Conservation (phyloP, 176 grass and related monocot genomes). For the Oryza coarctata region DNA sequence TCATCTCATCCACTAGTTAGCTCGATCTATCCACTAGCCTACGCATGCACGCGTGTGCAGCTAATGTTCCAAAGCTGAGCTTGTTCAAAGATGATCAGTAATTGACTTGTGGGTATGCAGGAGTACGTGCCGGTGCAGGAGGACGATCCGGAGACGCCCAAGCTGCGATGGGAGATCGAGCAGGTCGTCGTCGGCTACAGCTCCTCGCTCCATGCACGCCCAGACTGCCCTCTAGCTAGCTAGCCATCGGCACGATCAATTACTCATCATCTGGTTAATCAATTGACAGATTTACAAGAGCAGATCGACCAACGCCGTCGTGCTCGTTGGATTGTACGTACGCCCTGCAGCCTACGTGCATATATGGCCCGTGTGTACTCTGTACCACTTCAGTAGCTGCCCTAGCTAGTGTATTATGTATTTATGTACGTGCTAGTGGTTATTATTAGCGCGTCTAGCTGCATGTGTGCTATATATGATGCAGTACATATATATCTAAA, state of each 20-base stretch:
- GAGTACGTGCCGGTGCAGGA: constrained; percentile 58
- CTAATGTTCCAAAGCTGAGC: not conserved
- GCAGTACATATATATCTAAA: too few relatives aligned
- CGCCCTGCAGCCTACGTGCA: too few relatives aligned
- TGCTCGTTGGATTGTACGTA: too few relatives aligned
- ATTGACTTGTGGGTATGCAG: constrained; percentile 10
- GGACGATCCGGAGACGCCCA: constrained; percentile 50
- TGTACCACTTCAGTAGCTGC: too few relatives aligned
- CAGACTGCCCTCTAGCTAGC: constrained; percentile 49
- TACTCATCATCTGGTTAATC: not conserved
- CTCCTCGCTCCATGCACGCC: constrained; percentile 33
- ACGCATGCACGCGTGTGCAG: too few relatives aligned
- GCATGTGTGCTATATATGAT: too few relatives aligned
- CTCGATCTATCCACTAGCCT: too few relatives aligned
- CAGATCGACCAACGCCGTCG: too few relatives aligned
- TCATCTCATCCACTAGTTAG: not conserved
- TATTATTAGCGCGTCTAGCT: too few relatives aligned
- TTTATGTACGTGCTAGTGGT: too few relatives aligned
- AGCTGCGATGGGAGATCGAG: constrained; percentile 80
- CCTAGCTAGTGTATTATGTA: too few relatives aligned
- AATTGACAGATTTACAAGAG: not conserved
- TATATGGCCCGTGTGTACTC: too few relatives aligned
- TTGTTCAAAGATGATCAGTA: not conserved
- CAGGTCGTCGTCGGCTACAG: constrained; percentile 53
- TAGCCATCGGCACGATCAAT: not conserved